These are phyloP conservation scores for Ogataea salicorniae DNA, from an alignment of 805 yeast genomes.

Conservation along the genomic window DNA sequence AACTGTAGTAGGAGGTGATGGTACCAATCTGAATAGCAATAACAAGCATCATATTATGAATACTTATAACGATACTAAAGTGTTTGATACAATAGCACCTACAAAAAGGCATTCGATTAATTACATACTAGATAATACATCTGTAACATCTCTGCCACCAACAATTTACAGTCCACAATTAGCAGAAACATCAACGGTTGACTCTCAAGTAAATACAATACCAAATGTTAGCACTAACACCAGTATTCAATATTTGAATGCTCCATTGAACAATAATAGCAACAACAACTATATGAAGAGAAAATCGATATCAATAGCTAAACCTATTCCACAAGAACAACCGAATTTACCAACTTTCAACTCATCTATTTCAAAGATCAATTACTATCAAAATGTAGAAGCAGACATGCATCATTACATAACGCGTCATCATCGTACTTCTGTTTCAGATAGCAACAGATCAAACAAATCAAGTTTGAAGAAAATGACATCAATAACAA, in stretches of 20 bases:
- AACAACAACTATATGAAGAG: constrained; percentile 5
- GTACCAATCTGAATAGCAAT: constrained; percentile 1
- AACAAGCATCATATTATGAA: constrained; percentile 17
- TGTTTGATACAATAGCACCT: constrained; percentile 25
- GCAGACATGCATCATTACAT: constrained; percentile 10
- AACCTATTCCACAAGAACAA: constrained; percentile 5
- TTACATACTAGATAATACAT: constrained; percentile 1
- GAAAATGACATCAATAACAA: not conserved
- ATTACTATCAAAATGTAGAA: constrained; percentile 18
- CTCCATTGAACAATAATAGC: not conserved
- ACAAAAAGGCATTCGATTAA: constrained; percentile 7
- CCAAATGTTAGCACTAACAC: not conserved
- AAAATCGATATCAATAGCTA: constrained; percentile 15
- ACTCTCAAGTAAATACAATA: too few species aligned
- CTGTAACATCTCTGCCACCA: constrained; percentile 1
- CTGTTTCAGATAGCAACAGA: not conserved
- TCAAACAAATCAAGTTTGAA: not conserved
- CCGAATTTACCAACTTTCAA: constrained; percentile 9
- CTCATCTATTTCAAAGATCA: constrained; percentile 21
- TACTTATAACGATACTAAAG: constrained; percentile 26
- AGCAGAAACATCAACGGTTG: too few species aligned
- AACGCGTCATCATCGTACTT: constrained; percentile 6
- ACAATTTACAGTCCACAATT: not conserved
- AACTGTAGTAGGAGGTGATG: constrained; percentile 7
- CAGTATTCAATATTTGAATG: not conserved